phyloP scores from a whole-genome alignment of 1,284 basidiomycete species.

The Phlebopus sp. region DNA sequence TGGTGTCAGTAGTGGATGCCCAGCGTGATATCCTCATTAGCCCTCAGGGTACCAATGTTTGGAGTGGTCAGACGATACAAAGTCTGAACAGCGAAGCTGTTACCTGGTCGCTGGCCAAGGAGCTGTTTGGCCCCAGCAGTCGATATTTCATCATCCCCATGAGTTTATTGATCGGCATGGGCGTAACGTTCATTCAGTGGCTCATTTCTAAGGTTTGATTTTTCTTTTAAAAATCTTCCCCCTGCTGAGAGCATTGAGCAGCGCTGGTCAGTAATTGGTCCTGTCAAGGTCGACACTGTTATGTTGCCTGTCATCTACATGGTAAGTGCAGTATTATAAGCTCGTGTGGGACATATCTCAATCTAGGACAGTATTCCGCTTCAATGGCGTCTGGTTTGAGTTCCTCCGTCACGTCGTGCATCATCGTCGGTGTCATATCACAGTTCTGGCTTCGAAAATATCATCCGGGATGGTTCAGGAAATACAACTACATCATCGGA shows the following conservation, averaged over 20 bases:
- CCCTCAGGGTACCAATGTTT: slow-evolving; percentile 40
- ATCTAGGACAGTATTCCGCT: slow-evolving; percentile 38
- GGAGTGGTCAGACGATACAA: slow-evolving; percentile 40
- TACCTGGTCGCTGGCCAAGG: slow-evolving; percentile 51
- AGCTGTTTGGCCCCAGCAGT: slow-evolving; percentile 51
- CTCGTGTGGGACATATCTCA: background rate
- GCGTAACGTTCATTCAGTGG: slow-evolving; percentile 50
- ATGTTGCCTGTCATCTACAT: slow-evolving; percentile 55
- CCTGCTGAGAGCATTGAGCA: slow-evolving; percentile 15
- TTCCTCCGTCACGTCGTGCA: slow-evolving; percentile 46
- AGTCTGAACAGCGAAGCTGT: slow-evolving; percentile 44
- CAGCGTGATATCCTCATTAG: slow-evolving; percentile 40
- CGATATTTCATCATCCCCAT: slow-evolving; percentile 56
- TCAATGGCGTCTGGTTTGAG: slow-evolving; percentile 50
- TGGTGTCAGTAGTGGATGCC: slow-evolving; percentile 39
- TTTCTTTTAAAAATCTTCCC: too few relatives aligned
- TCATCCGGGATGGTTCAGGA: slow-evolving; percentile 58
- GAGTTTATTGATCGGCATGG: slow-evolving; percentile 50
- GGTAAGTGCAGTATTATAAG: slow-evolving; percentile 28
- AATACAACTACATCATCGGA: slow-evolving; percentile 69
- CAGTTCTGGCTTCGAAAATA: slow-evolving; percentile 58
- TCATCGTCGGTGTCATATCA: slow-evolving; percentile 55
- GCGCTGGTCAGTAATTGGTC: slow-evolving; percentile 53
- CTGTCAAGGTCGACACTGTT: slow-evolving; percentile 44
- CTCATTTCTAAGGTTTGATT: slow-evolving; percentile 44